Base-by-base conservation (phyloP, 2,329 filamentous ascomycete species). In the Talaromyces funiculosus region DNA sequence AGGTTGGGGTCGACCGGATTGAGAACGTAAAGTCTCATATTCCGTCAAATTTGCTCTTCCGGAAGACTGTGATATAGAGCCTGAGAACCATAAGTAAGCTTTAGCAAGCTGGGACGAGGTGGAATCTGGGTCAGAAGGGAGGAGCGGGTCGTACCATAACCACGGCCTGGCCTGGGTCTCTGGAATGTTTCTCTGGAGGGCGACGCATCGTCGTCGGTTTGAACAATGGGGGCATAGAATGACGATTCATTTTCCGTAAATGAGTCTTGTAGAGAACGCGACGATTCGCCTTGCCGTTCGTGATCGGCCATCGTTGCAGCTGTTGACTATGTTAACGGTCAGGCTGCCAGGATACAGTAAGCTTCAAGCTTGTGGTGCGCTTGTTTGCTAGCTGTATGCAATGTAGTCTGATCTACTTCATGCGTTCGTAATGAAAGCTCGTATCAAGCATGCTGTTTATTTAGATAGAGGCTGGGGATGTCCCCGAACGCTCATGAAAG, bases 1-100 rank as follows among this genome's bases (percentile, higher is more conserved):
- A 31, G 73, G 66, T 40, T 74, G 73, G 42, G 31, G 49, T 42
- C 49, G 35, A n/a, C 56, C 55, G 38, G 60, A 47, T 16, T 53
- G 35, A 40, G 54, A 35, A 14, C 40, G 54, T 14, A 54, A 8
- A 35, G 40, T 22, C 9, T 61, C 60, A 45, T 61, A 54, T 37
- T 61, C 57, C 9, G 18, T 37, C 22, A n/a, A 26, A 45, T 35
- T 49, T 42, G 33, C 47, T n/a, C 38, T 43, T 31, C 33, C 45
- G 8, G 53, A 49, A n/a, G 33, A 20, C 47, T 57, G 37, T 31
- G 54, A 33, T n/a, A 61, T 58, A 24, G 60, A 58, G n/a, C 60
- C 60, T 61, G 20, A 10, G 40, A 56, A 2, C 14, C 31, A 31
- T 31, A 40, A 14, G 20, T 54, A 35, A 40, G 22, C 6, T 24